These are phyloP conservation scores for Kalanchoe fedtschenkoi DNA, from an alignment of 164 flowering plant genomes.

Conservation along the genomic window DNA sequence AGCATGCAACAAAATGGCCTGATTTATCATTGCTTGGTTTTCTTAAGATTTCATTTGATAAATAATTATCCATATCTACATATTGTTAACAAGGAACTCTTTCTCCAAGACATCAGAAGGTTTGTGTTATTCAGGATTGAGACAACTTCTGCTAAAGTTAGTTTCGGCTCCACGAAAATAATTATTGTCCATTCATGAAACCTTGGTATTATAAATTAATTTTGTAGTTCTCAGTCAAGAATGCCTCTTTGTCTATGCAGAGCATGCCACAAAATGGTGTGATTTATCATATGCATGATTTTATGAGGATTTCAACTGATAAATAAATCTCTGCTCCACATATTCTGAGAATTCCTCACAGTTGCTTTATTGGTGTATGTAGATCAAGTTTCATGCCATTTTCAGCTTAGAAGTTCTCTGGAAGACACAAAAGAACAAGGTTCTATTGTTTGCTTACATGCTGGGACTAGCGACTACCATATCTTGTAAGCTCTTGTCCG, in stretches of 20 bases:
- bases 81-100: conserved; percentile 36
- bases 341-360: not conserved
- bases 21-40: too few species aligned
- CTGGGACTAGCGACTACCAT: conserved; percentile 73
- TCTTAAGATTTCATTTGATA: not conserved
- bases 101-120: conserved; percentile 50
- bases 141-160: not conserved
- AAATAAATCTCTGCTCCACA: too few species aligned
- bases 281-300: not conserved
- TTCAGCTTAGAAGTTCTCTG: conserved; percentile 55
- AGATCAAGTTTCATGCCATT: conserved; percentile 58
- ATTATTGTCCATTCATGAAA: not conserved
- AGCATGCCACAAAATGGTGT: too few species aligned
- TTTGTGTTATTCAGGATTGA: conserved; percentile 18
- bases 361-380: conserved; percentile 10
- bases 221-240: not conserved
- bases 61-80: not conserved
- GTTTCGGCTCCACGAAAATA: not conserved
- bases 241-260: too few species aligned
- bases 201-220: not conserved
- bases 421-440: conserved; percentile 45
- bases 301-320: not conserved
- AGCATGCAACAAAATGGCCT: too few species aligned
- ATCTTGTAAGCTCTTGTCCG: conserved; percentile 53
- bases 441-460: conserved; percentile 53